Evolutionary conservation across 352 stramenopile genomes (phyloP).

Genomic region (Pythium folliculosum): DNA sequence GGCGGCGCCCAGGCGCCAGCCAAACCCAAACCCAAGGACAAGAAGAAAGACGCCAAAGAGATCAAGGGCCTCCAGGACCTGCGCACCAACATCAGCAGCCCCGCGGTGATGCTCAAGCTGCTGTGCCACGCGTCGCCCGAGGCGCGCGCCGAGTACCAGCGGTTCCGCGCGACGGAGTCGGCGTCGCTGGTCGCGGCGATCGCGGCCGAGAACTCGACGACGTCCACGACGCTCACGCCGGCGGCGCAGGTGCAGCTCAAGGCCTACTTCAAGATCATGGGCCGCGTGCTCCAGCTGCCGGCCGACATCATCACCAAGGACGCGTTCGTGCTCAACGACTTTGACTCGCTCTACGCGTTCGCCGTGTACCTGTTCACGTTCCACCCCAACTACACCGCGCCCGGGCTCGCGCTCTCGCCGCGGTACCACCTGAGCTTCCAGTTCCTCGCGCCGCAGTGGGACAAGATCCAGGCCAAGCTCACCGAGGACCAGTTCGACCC

Average conservation of each 20-base stretch:
- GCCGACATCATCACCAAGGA: conserved; percentile 68
- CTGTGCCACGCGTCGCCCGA: conserved; percentile 61
- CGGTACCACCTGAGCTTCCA: conserved; percentile 62
- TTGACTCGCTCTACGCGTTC: conserved; percentile 73
- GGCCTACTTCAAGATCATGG: conserved; percentile 72
- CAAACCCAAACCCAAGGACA: conserved; percentile 51
- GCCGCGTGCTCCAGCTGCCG: conserved; percentile 50
- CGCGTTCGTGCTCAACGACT: conserved; percentile 72
- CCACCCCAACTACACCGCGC: conserved; percentile 61
- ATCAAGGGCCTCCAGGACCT: conserved; percentile 74
- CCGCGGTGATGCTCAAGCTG: conserved; percentile 71
- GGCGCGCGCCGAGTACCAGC: conserved; percentile 55
- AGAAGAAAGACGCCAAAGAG: conserved; percentile 63
- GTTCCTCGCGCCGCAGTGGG: conserved; percentile 61
- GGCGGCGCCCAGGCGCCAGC: neutral
- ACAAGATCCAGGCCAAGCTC: conserved; percentile 65
- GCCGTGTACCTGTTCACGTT: conserved; percentile 64
- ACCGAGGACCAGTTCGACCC: conserved; percentile 59
- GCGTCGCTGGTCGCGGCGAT: conserved; percentile 27
- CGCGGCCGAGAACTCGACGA: conserved; percentile 52
- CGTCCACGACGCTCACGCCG: conserved; percentile 50
- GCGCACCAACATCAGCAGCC: conserved; percentile 47
- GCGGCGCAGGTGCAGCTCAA: conserved; percentile 62
- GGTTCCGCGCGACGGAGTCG: conserved; percentile 43
- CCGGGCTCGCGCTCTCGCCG: conserved; percentile 43